Evolutionary conservation across 2,329 filamentous ascomycete species (phyloP).

Genomic region (Pseudogymnoascus verrucosus): DNA sequence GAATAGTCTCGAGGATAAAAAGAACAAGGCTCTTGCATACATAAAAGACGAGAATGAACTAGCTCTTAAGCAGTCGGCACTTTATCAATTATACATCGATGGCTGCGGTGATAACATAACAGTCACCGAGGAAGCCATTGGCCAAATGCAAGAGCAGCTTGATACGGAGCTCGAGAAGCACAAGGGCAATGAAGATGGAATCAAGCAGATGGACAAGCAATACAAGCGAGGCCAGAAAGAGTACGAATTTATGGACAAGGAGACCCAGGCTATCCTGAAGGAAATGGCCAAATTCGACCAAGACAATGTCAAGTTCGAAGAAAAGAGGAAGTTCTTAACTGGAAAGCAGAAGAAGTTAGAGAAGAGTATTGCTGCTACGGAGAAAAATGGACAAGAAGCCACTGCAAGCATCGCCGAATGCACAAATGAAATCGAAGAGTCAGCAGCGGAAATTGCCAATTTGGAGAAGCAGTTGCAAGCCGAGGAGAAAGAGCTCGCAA

Average conservation of each 20-base stretch:
- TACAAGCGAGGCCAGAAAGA: constrained; percentile 79
- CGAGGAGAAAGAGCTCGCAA: constrained; percentile 74
- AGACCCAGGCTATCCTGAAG: constrained; percentile 69
- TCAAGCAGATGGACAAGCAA: constrained; percentile 79
- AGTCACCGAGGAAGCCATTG: constrained; percentile 82
- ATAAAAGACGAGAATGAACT: constrained; percentile 92
- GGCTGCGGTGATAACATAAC: constrained; percentile 84
- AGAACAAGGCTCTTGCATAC: constrained; percentile 83
- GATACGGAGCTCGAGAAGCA: constrained; percentile 87
- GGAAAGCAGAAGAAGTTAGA: constrained; percentile 94
- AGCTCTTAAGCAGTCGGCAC: constrained; percentile 74
- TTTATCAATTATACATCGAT: constrained; percentile 86
- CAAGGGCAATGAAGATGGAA: constrained; percentile 78
- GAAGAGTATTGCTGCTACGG: constrained; percentile 72
- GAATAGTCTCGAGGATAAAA: constrained; percentile 87
- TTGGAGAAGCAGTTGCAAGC: constrained; percentile 68
- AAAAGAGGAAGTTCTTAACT: constrained; percentile 89
- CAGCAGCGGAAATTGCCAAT: constrained; percentile 62
- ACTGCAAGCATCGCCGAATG: constrained; percentile 72
- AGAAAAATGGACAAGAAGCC: constrained; percentile 65
- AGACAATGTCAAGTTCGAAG: constrained; percentile 93
- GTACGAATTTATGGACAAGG: constrained; percentile 73
- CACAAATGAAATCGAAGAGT: constrained; percentile 67
- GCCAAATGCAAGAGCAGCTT: constrained; percentile 81
- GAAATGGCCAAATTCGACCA: constrained; percentile 92